Percentiles rank a stretch among this genome's conserved stretches.
These are phyloP conservation scores for Waltergamsia citrina DNA, from an alignment of 2,329 filamentous ascomycete genomes.

Conservation along the genomic window DNA sequence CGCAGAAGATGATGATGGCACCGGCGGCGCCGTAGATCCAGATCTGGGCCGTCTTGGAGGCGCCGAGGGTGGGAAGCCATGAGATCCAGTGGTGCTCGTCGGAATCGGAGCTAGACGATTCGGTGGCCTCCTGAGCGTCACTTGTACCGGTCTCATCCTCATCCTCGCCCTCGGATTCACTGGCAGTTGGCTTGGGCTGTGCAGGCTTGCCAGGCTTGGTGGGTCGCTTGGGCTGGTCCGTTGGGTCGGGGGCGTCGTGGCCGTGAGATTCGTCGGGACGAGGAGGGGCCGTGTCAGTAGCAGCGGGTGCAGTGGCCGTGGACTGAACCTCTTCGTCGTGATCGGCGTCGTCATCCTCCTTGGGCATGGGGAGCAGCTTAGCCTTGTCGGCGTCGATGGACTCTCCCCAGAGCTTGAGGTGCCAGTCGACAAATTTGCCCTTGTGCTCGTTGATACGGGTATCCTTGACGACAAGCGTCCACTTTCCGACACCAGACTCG, in stretches of 20 bases:
- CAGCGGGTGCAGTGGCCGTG: slow-evolving; percentile 29
- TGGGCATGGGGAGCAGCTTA: slow-evolving; percentile 69
- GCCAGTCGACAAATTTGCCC: slow-evolving; percentile 84
- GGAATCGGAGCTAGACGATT: slow-evolving; percentile 34
- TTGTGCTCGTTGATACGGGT: slow-evolving; percentile 64
- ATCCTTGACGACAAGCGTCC: slow-evolving; percentile 88
- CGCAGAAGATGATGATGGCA: slow-evolving; percentile 80
- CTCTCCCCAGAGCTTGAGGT: slow-evolving; percentile 90
- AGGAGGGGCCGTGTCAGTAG: slow-evolving; percentile 52
- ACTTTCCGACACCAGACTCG: slow-evolving; percentile 76
- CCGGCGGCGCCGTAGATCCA: slow-evolving; percentile 87
- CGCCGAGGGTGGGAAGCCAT: slow-evolving; percentile 83
- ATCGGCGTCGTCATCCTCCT: slow-evolving; percentile 73
- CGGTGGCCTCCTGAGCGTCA: slow-evolving; percentile 14
- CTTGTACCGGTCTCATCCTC: slow-evolving; percentile 19
- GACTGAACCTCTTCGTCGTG: slow-evolving; percentile 49
- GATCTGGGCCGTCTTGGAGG: slow-evolving; percentile 75
- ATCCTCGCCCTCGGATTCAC: slow-evolving; percentile 12
- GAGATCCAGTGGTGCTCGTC: slow-evolving; percentile 79
- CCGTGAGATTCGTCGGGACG: slow-evolving; percentile 30
- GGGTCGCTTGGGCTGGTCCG: slow-evolving; percentile 57
- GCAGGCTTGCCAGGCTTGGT: slow-evolving; percentile 22
- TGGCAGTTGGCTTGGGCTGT: slow-evolving; percentile 17
- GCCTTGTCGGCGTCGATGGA: slow-evolving; percentile 67
- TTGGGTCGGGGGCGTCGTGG: slow-evolving; percentile 29